These are phyloP conservation scores for Lodderomyces oxycetoniae DNA, from an alignment of 1,139 yeast species.

Conservation along the genomic window DNA sequence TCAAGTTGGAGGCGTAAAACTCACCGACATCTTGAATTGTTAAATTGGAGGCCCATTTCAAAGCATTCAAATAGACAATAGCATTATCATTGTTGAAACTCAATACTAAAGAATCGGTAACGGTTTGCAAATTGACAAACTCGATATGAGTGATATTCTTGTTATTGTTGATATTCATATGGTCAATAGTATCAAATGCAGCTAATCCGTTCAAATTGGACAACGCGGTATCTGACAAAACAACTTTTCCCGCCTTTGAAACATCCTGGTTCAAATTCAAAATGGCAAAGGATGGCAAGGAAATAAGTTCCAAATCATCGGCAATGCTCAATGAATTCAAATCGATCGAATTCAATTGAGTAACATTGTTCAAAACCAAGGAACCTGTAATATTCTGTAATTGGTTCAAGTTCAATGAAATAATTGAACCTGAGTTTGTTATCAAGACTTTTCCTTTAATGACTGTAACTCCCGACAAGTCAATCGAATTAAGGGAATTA, in stretches of 20 bases:
- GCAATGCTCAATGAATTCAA: slow-evolving; percentile 30
- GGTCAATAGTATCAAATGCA: slow-evolving; percentile 29
- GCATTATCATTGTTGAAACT: slow-evolving; percentile 44
- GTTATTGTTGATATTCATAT: slow-evolving; percentile 43
- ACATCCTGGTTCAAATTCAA: slow-evolving; percentile 38
- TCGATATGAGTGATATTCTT: slow-evolving; percentile 38
- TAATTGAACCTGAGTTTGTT: slow-evolving; percentile 40
- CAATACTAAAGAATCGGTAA: slow-evolving; percentile 34
- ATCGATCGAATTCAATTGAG: slow-evolving; percentile 40
- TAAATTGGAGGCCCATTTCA: slow-evolving; percentile 42
- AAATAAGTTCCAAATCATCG: slow-evolving; percentile 31
- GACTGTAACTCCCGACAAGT: slow-evolving; percentile 32
- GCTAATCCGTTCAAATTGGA: slow-evolving; percentile 34
- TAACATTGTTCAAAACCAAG: slow-evolving; percentile 33
- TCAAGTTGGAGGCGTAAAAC: slow-evolving; percentile 31
- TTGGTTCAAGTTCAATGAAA: slow-evolving; percentile 29
- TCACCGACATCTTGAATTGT: slow-evolving; percentile 40
- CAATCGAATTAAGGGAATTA: slow-evolving; percentile 30
- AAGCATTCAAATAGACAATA: slow-evolving; percentile 32
- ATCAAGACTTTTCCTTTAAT: slow-evolving; percentile 33
- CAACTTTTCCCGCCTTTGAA: slow-evolving; percentile 30
- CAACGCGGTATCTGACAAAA: slow-evolving; percentile 44
- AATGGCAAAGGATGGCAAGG: slow-evolving; percentile 41
- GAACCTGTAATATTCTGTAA: slow-evolving; percentile 36
- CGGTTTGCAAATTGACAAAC: slow-evolving; percentile 32